phyloP scores from a whole-genome alignment of 2,329 filamentous ascomycete species.

The Colletotrichum cuscutae region DNA sequence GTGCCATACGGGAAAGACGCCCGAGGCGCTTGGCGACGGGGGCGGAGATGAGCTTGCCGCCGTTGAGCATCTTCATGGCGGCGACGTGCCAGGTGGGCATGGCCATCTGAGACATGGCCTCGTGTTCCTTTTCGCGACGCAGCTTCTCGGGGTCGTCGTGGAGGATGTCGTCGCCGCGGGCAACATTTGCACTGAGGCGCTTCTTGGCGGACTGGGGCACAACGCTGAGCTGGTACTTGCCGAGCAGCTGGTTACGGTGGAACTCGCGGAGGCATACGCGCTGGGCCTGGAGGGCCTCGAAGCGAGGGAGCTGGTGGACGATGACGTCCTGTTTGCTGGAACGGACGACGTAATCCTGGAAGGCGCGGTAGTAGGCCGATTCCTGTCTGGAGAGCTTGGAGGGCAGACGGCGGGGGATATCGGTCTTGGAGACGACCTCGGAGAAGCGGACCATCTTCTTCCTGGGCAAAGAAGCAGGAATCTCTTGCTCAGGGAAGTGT shows the following conservation, averaged over 20 bases:
- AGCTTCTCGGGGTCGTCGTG: slow-evolving; percentile 71
- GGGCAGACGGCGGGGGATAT: slow-evolving; percentile 61
- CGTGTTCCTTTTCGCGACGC: slow-evolving; percentile 79
- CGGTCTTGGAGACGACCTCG: slow-evolving; percentile 57
- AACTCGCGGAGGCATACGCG: slow-evolving; percentile 77
- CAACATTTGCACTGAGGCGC: slow-evolving; percentile 78
- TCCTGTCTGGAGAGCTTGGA: slow-evolving; percentile 68
- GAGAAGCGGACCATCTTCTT: slow-evolving; percentile 86
- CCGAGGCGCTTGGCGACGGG: slow-evolving; percentile 72
- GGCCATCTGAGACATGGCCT: slow-evolving; percentile 79
- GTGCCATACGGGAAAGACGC: slow-evolving; percentile 61
- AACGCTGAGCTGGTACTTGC: slow-evolving; percentile 83
- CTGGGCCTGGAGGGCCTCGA: slow-evolving; percentile 87
- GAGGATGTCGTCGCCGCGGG: slow-evolving; percentile 74
- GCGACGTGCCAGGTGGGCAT: slow-evolving; percentile 71
- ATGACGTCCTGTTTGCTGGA: slow-evolving; percentile 80
- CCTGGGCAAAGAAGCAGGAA: slow-evolving; percentile 44
- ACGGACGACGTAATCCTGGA: slow-evolving; percentile 77
- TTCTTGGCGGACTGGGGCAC: slow-evolving; percentile 76
- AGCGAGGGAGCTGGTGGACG: slow-evolving; percentile 84
- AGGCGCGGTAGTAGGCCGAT: slow-evolving; percentile 88
- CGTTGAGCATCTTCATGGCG: slow-evolving; percentile 70
- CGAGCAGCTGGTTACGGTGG: slow-evolving; percentile 84
- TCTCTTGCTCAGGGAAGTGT: slow-evolving; percentile 42
- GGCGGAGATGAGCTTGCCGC: slow-evolving; percentile 71